Conservation (phyloP, 2,329 filamentous ascomycete species). For the Didymella glomerata region DNA sequence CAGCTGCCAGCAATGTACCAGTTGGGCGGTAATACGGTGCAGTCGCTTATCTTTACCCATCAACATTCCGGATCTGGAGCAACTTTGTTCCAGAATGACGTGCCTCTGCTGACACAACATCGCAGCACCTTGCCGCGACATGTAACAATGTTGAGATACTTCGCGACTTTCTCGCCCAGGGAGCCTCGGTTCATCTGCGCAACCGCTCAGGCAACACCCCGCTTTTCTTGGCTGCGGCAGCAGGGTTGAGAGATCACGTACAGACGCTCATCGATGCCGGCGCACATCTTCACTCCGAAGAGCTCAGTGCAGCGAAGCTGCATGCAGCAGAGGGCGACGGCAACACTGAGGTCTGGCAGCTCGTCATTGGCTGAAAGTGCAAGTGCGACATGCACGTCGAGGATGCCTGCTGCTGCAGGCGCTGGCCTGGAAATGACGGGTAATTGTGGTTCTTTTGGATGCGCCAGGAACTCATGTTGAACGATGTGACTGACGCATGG, state of each 20-base stretch:
- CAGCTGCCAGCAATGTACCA: conserved; percentile 28
- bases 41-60: conserved; percentile 44
- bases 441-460: conserved; percentile 39
- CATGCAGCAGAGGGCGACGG: conserved; percentile 49
- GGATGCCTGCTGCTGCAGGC: conserved; percentile 1
- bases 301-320: conserved; percentile 62
- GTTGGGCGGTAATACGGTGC: conserved; percentile 33
- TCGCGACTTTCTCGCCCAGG: conserved; percentile 63
- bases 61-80: conserved; percentile 33
- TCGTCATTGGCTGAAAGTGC: conserved; percentile 44
- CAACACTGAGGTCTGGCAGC: conserved; percentile 43
- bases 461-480: conserved; percentile 28
- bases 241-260: conserved; percentile 64
- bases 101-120: conserved; percentile 17
- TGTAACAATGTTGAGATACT: conserved; percentile 64
- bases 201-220: conserved; percentile 67
- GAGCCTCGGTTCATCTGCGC: conserved; percentile 67
- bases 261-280: conserved; percentile 63
- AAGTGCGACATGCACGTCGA: conserved; percentile 17
- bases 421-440: conserved; percentile 36
- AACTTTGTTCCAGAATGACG: conserved; percentile 38
- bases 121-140: conserved; percentile 65
- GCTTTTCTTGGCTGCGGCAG: conserved; percentile 66
- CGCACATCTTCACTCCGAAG: conserved; percentile 67
- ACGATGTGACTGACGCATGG: conserved; percentile 31